phyloP scores from a whole-genome alignment of 371 early-diverging fungal genomes.

The Nematocida sp. region DNA sequence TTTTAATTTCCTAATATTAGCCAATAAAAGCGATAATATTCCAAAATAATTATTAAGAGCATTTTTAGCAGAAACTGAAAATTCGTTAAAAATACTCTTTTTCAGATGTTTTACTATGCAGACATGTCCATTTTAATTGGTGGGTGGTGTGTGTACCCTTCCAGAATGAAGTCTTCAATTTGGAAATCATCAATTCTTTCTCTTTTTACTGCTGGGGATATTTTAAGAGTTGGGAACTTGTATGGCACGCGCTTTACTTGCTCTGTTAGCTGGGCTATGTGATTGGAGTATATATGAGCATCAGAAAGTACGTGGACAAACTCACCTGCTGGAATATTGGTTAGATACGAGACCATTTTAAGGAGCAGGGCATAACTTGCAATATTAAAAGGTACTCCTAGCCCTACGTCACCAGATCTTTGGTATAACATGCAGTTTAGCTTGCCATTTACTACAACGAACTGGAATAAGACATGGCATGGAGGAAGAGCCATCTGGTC shows the following conservation, averaged over 20 bases:
- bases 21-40: too few species aligned
- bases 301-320: conserved; percentile 93
- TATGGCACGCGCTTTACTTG: conserved; percentile 81
- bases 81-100: background rate
- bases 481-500: conserved; percentile 84
- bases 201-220: conserved; percentile 68
- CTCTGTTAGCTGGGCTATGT: conserved; percentile 78
- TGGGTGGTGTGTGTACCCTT: conserved; percentile 80
- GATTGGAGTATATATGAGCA: conserved; percentile 89
- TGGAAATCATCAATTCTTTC: conserved; percentile 77
- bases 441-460: conserved; percentile 73
- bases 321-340: conserved; percentile 79
- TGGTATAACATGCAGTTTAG: conserved; percentile 93
- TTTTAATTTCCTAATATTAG: too few species aligned
- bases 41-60: too few species aligned
- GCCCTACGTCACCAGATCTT: conserved; percentile 92
- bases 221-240: conserved; percentile 79
- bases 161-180: conserved; percentile 79
- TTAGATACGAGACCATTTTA: conserved; percentile 84
- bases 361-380: conserved; percentile 91
- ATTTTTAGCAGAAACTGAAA: background rate
- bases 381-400: conserved; percentile 98
- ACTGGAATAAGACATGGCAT: conserved; percentile 88
- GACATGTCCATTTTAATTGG: conserved; percentile 93
- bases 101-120: conserved; percentile 69